Evolutionary conservation across 768 basidiomycete genomes (phyloP).

Genomic region (Leccinum fibrillosum): DNA sequence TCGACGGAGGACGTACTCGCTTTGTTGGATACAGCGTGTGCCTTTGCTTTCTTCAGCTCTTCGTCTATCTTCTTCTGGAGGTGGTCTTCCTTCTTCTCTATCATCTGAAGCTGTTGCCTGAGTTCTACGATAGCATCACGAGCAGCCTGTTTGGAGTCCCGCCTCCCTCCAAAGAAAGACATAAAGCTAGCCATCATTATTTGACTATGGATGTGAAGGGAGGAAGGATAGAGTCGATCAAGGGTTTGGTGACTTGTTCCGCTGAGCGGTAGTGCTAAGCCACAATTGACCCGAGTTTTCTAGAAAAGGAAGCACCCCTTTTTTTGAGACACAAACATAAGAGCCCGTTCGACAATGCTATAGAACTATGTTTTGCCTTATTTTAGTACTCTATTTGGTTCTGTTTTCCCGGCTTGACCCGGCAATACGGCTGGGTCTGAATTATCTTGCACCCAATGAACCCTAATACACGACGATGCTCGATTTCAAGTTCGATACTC

Average conservation of each 20-base stretch:
- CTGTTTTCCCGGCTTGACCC: too few species aligned
- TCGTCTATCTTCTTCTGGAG: conserved; percentile 96
- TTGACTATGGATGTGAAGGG: background rate
- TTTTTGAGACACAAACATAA: conserved; percentile 13
- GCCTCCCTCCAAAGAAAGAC: conserved; percentile 84
- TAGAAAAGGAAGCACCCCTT: conserved; percentile 28
- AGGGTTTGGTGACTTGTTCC: conserved; percentile 2
- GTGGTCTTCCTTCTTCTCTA: conserved; percentile 99
- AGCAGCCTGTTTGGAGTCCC: conserved; percentile 80
- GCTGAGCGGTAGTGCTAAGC: conserved; percentile 11
- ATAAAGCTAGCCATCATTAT: conserved; percentile 74
- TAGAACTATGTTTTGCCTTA: too few species aligned
- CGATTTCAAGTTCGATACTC: too few species aligned
- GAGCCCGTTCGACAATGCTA: too few species aligned
- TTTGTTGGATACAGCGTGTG: conserved; percentile 93
- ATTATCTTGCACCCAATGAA: too few species aligned
- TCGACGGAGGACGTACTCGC: conserved; percentile 53
- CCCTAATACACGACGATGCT: too few species aligned
- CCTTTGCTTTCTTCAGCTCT: conserved; percentile 85
- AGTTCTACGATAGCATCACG: conserved; percentile 91
- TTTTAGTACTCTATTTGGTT: too few species aligned
- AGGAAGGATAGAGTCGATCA: background rate
- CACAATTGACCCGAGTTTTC: conserved; percentile 16
- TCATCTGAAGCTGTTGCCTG: conserved; percentile 91
- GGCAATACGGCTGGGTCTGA: too few species aligned